Base-by-base conservation (phyloP, 2,329 filamentous ascomycete species). In the Aureobasidium sp. region DNA sequence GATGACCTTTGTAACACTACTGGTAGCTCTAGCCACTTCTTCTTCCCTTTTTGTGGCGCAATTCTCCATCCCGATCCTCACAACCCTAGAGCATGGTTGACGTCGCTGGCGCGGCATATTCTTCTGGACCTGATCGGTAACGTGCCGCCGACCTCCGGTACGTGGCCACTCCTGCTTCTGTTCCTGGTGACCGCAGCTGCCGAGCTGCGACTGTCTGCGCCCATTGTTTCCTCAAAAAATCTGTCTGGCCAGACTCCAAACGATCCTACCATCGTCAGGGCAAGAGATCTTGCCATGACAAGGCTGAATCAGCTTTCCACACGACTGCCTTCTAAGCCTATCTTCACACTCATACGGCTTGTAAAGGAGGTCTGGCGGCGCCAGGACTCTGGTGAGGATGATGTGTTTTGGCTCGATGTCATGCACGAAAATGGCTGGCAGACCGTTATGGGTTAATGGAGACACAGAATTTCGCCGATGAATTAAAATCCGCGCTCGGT, bases 341-440 rank as follows among this genome's bases (percentile, higher is more conserved):
- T 79, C 41, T 65, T 70, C 54, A 70, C 74, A 10, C 75, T 76
- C 60, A 65, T 79, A 10, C 66, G 72, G 40, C 65, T 80, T 11
- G 72, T 80, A 17, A 69, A 71, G 54, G 76, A 79, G 62, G 76
- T 77, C 0, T 80, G 77, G 78, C 63, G 65, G 41, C 65, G 73
- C 49, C 71, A 77, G 60, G 78, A 80, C 58, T 67, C 68, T 6
- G 75, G 74, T 1, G 66, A 71, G 12, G 69, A 74, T n/a, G 69
- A 74, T 27, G 68, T 72, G 3, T 79, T 78, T 61, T 80, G 77
- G 78, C 71, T 80, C 57, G 77, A 80, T 62, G 71, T 80, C 4
- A 78, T 80, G 75, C 74, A 77, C 57, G 74, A 79, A 62, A 78
- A 76, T 55, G 75, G 76, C 7, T 80, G 76, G 75, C 74, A 79